Base-by-base conservation (phyloP, 139 green algal species). In the Raphidocelis subcapitata region DNA sequence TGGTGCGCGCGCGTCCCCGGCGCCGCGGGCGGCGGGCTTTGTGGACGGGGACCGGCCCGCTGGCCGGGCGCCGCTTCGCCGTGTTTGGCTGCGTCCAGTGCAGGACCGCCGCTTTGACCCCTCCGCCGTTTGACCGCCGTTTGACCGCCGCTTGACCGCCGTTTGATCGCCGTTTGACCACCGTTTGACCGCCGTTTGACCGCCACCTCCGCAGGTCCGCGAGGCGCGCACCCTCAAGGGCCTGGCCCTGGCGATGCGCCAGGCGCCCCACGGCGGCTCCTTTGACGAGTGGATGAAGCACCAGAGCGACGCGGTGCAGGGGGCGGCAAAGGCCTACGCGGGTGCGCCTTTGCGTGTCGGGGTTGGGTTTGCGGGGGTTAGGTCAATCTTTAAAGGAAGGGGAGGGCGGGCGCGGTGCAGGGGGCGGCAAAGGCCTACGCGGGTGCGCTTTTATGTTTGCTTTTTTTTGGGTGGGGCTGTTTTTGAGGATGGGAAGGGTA, bases 271-370 rank as follows among this genome's bases (percentile, higher is more conserved):
- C 18, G 74, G 67, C 3, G 73, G 80, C 66, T 82, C 91, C 32
- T 97, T 95, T 72, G 92, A 97, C 63, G 66, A 84, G 33, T 96
- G 92, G 93, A 98, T 98, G 93, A 90, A 90, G 82, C 79, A 79
- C 56, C 69, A 94, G 74, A 88, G 73, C 49, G 26, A 36, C n/a
- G 24, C 3, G 24, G 26, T 35, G 24, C 67, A 73, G 35, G 46
- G 12, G 16, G 26, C 63, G 5, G 73, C 73, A 2, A 35, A 65
- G 2, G 67, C 74, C n/a, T 81, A 61, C 52, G 69, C 69, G 46
- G 66, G 66, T 66, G 41, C 3, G 69, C 20, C 8, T 8, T 12
- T 20, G 41, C 41, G 8, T 20, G 8, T 8, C 41, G 41, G 41
- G 8, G 41, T 8, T 12, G 41, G 41, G 8, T 8, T 49, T 49